phyloP scores from a whole-genome alignment of 352 stramenopile species.

The Globisporangium takayamanum region DNA sequence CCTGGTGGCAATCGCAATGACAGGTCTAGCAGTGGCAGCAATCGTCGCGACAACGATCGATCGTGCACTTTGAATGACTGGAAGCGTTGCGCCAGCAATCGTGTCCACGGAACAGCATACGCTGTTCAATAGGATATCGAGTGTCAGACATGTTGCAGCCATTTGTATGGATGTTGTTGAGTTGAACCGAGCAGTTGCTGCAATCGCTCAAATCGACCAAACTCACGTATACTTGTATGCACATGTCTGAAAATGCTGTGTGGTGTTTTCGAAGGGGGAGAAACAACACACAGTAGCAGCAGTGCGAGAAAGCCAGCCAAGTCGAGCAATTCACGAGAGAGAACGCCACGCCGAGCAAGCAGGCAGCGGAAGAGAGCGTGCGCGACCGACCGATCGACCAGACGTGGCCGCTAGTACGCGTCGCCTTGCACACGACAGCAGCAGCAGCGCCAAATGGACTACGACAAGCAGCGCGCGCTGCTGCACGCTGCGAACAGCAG shows the following conservation, averaged over 20 bases:
- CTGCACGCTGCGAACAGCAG: constrained; percentile 8
- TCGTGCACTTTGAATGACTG: constrained; percentile 3
- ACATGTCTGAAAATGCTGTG: not conserved
- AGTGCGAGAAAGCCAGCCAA: not conserved
- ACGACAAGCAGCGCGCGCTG: constrained; percentile 18
- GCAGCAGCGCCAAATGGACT: constrained; percentile 9
- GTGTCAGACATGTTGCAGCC: too few relatives aligned
- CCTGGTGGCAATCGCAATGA: not conserved
- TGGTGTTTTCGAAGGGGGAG: not conserved
- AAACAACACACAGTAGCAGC: not conserved
- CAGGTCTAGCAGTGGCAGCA: not conserved
- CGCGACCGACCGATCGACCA: too few relatives aligned
- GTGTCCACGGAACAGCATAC: not conserved
- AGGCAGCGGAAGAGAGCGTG: not conserved
- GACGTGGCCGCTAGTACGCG: too few relatives aligned
- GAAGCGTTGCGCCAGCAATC: not conserved
- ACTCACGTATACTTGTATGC: too few relatives aligned
- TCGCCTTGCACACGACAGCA: not conserved
- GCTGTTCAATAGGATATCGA: too few relatives aligned
- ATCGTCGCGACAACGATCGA: not conserved
- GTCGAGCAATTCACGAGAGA: not conserved
- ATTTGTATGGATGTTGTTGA: too few relatives aligned
- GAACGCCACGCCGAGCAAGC: not conserved
- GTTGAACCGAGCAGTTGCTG: too few relatives aligned
- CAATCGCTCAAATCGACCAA: too few relatives aligned